Evolutionary conservation across 495 filamentous ascomycete genomes (phyloP), one percentile per base, ranked within the genome.

Genomic region (Aspergillus nidulans): DNA sequence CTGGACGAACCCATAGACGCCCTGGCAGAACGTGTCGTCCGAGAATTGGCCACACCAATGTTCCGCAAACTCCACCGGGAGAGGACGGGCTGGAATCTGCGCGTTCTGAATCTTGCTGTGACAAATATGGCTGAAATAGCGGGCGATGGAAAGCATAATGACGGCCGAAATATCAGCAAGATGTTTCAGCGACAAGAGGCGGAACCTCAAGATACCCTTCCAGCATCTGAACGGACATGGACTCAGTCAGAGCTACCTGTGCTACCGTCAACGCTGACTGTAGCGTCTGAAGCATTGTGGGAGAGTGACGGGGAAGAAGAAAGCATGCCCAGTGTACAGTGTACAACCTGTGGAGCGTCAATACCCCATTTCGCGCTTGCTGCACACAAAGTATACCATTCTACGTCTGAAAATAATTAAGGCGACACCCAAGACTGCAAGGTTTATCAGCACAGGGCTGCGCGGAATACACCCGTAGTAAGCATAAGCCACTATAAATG

Each of bases 101-200:
- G 86, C 49, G 65, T 96, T 38, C 70, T 97, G 47, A 97, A 97
- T 62, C 69, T 97, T 13, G 91, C 88, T 19, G 90, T 90, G 1
- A 88, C 88, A 1, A 92, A 95, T 62, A 92, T 97, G 84, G 77
- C 81, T 1, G 81, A 85, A 54, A 78, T 75, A 18, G 83, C 80
- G 2, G 77, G 74, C 1, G 71, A 76, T 26, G 63, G 72, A 48
- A 77, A 77, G 53, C 77, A 76, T 47, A 72, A 69, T 53, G 73
- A 64, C 48, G 77, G 80, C 9, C 69, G 74, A 12, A 81, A 90
- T 61, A 90, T 91, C 56, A 77, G 75, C 3, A 71, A 68, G 52
- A 90, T 91, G 87, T 88, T 91, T 63, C 78, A 70, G 47, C 72
- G 73, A 47, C 88, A 92, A 62, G 84, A 86, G 28, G 76, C 79